A percentile compares a stretch with the other conserved stretches of the same genome.
These are phyloP conservation scores for Leucocoprinus leucothites DNA, from an alignment of 768 basidiomycete genomes.

Conservation along the genomic window DNA sequence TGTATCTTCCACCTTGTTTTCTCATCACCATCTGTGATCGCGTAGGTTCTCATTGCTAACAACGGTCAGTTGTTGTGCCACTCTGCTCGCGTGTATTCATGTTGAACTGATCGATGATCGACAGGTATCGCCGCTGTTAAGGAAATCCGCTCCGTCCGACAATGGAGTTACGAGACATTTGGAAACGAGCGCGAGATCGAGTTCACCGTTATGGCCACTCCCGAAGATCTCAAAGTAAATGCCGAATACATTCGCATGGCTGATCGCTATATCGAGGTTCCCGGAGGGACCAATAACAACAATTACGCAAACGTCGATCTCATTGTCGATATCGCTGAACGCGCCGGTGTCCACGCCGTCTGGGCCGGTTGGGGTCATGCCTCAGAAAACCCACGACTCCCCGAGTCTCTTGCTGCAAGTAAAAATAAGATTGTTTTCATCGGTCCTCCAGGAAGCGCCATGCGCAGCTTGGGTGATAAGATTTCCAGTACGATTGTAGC, in stretches of 20 bases:
- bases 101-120: slow-evolving; percentile 20
- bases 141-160: slow-evolving; percentile 96
- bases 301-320: slow-evolving; percentile 99
- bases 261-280: slow-evolving; percentile 97
- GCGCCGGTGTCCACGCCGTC: slow-evolving; percentile 96
- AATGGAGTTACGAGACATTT: slow-evolving; percentile 99
- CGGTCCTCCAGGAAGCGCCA: slow-evolving; percentile 96
- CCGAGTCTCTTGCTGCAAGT: slow-evolving; percentile 88
- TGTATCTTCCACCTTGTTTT: not conserved
- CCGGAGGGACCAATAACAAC: slow-evolving; percentile 98
- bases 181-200: slow-evolving; percentile 94
- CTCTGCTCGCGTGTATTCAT: not conserved
- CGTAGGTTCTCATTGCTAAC: slow-evolving; percentile 95
- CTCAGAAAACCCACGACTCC: slow-evolving; percentile 95
- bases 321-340: slow-evolving; percentile 97
- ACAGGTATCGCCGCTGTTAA: slow-evolving; percentile 97
- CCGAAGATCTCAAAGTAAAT: slow-evolving; percentile 97
- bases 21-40: slow-evolving; percentile 11
- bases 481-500: slow-evolving; percentile 99
- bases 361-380: slow-evolving; percentile 99
- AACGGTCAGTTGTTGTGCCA: slow-evolving; percentile 58
- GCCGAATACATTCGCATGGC: slow-evolving; percentile 99
- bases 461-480: slow-evolving; percentile 99
- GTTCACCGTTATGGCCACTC: slow-evolving; percentile 99
- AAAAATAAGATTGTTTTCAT: slow-evolving; percentile 99